A percentile compares a stretch with the other conserved stretches of the same genome.
Conservation (phyloP, 2,329 filamentous ascomycete species). For the Fusarium sp. region DNA sequence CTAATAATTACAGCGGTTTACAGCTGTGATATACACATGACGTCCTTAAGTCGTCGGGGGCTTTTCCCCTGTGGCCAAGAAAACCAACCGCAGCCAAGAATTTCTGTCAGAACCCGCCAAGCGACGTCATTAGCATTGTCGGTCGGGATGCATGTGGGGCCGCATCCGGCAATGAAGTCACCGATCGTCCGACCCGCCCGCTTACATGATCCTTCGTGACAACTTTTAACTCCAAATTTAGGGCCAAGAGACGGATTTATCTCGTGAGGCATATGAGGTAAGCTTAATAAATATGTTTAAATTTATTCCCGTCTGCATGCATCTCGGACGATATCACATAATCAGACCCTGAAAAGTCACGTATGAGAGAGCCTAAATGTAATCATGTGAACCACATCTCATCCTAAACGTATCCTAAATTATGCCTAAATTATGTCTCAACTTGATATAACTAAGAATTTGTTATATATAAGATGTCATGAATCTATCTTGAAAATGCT, state of each 20-base stretch:
- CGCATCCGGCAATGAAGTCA: conserved; percentile 30
- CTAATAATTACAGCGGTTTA: not conserved
- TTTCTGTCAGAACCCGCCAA: conserved; percentile 21
- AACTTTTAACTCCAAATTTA: conserved; percentile 6
- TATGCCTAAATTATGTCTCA: not conserved
- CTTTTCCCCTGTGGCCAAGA: conserved; percentile 16
- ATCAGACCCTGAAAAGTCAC: not conserved
- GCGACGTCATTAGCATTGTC: conserved; percentile 26
- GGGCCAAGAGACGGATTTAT: conserved; percentile 13
- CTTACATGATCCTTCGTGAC: conserved; percentile 1
- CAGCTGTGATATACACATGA: conserved; percentile 30
- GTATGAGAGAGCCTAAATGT: not conserved
- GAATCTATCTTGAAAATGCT: conserved; percentile 1
- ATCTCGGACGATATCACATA: not conserved
- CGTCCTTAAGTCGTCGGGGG: conserved; percentile 14
- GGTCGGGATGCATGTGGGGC: conserved; percentile 15
- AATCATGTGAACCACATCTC: not conserved
- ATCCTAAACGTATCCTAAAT: not conserved
- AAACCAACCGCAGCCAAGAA: conserved; percentile 21
- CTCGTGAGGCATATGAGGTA: conserved; percentile 1
- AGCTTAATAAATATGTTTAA: conserved; percentile 28
- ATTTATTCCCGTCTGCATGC: not conserved
- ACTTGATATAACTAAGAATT: not conserved
- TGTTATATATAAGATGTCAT: not conserved
- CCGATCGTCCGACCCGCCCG: conserved; percentile 25